Base-by-base conservation (phyloP, 208 protist species). In the Leishmania amazonensis region DNA sequence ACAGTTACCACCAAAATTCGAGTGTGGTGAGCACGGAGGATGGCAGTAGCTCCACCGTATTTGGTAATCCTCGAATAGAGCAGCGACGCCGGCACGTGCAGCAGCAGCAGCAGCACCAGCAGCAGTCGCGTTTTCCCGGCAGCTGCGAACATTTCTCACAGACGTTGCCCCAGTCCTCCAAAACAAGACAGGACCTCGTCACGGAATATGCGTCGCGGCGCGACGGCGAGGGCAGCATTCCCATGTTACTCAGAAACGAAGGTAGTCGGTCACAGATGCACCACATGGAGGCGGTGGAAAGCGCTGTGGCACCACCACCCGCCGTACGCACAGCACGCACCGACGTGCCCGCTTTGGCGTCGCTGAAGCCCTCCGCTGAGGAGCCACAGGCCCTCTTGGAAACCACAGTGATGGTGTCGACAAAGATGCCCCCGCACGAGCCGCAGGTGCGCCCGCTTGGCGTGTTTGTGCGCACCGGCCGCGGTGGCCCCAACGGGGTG, bases 401-500 rank as follows among this genome's bases (percentile, higher is more conserved):
- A 31, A 73, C 49, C 2, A 60, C 72, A 19, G 70, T 87, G 13
- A 35, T 57, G 24, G 84, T 87, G 38, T 79, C 79, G n/a, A 79
- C 80, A 28, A 58, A 42, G 15, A 49, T 84, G 28, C 68, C 67
- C 13, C 47, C 60, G 6, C 76, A 81, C 15, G 84, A 81, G 64
- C 35, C 60, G 7, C 80, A 78, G 45, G 15, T 64, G 35, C 85
- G 79, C 31, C 76, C 85, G 2, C 79, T 86, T 31, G 85, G 85
- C 45, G 35, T 89, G 19, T 89, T 80, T 60, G 78, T 89, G 19
- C 79, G 80, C n/a, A 79, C 72, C 5, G 79, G 80, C 1, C 79
- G 78, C 31, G 83, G 82, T 40, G 93, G 88, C 35, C 77, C 80
- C 7, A 95, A 88, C 84, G 82, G 78, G 31, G 83, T 91, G 28